Base-by-base conservation (phyloP, 768 basidiomycete species). In the Gloeopeniophorella convolvens region DNA sequence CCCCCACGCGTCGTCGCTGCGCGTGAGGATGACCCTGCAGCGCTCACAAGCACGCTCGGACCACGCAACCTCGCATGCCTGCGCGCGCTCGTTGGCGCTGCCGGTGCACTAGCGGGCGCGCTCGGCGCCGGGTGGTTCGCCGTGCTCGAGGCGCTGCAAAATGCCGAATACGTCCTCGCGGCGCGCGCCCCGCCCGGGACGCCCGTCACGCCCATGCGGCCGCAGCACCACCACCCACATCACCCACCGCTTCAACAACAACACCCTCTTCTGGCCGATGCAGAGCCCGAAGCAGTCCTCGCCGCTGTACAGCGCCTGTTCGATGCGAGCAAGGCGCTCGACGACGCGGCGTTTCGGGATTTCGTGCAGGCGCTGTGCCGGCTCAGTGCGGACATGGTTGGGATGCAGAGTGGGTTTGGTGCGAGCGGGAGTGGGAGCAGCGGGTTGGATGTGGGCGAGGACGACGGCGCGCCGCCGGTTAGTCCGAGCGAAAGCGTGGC, bases 41-140 rank as follows among this genome's bases (percentile, higher is more conserved):
- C 74, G 2, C 67, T 74, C 23, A 83, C 83, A 0, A n/a, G 82
- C 86, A 0, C 76, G 84, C 23, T 75, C 83, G 0, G 89, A 0
- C 86, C 92, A 58, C 75, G 93, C 24, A 99, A 99, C 60, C 72
- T 96, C 56, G 86, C 89, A 0, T 98, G 95, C 64, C 67, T 97
- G 45, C 90, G 90, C 57, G 84, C 89, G 1, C 70, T 93, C 48
- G 72, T 96, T 7, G 74, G 79, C 0, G 83, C 84, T 54, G 82
- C 88, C 1, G 68, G 89, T 23, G 88, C 88, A 63, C 74, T 97
- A 8, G 87, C 90, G 0, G 89, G 88, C 0, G 85, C 83, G 49
- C 75, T 96, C 5, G 91, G 84, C n/a, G 77, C 83, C 50, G 90
- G 86, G 52, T 98, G 95, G 95, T 95, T 89, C 64, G 76, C 84